Evolutionary conservation across 2,329 filamentous ascomycete species (phyloP), one percentile per base, ranked within the genome.

Genomic region (Colletotrichum agaves): DNA sequence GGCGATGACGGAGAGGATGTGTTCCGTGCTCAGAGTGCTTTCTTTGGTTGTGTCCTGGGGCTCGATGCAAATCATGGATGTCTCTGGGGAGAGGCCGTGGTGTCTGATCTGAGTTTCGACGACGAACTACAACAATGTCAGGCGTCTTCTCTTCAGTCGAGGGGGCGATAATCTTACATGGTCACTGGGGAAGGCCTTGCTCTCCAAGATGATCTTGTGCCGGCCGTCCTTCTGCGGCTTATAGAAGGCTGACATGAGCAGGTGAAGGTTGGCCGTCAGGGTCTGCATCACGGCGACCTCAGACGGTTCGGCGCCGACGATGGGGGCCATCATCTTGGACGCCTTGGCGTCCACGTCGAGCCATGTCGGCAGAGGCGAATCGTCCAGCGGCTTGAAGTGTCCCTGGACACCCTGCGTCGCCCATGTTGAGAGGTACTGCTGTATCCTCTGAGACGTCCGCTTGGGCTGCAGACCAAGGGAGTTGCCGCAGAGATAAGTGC

Each of bases 401-500:
- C 93, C 93, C 57, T 90, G 89, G 13, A 97, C 93, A 21, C 90
- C 93, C 72, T 94, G 91, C 0, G 88, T 90, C 1, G 89, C 89
- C 93, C 93, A 97, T 10, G 92, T 92, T 53, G 89, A 84, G 3
- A 96, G 85, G 73, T 94, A 93, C 27, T 88, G 84, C 61, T 88
- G 83, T 69, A 96, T 83, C 53, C 85, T 83, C 2, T 88, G 88
- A 31, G 84, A 83, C n/a, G 77, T 78, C 61, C 77, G 76, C 64
- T 84, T 87, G 49, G 94, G 93, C 77, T 97, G 94, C 4, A 95
- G 87, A 41, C 94, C 94, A 1, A 97, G 86, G 0, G 93, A 97
- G 81, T 97, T 97, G 63, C 94, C 94, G 72, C 93, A 95, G 70
- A 98, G 89, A 78, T 97, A 98, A 67, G 93, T 90, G 67, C 85